phyloP scores from a whole-genome alignment of 768 basidiomycete genomes.

The Lentinus tigrinus region DNA sequence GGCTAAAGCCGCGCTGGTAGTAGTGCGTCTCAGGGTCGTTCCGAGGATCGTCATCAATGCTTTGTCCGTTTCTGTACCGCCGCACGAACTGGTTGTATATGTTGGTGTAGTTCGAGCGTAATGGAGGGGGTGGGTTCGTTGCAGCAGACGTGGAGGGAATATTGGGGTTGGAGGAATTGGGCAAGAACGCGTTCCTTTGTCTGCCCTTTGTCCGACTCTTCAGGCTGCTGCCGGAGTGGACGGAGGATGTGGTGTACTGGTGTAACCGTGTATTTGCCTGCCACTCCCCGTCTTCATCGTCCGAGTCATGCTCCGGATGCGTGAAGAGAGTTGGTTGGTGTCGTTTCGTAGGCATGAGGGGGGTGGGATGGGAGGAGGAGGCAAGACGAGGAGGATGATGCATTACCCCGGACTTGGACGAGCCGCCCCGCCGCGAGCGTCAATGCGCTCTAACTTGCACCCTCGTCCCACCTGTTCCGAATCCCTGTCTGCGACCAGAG shows the following conservation, averaged over 20 bases:
- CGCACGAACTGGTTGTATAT: slow-evolving; percentile 80
- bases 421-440: background rate
- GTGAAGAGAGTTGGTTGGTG: slow-evolving; percentile 71
- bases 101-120: slow-evolving; percentile 48
- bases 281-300: slow-evolving; percentile 50
- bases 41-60: slow-evolving; percentile 63
- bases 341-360: slow-evolving; percentile 39
- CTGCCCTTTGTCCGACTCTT: slow-evolving; percentile 29
- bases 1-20: slow-evolving; percentile 69
- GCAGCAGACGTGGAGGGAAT: slow-evolving; percentile 30
- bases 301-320: slow-evolving; percentile 55
- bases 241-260: slow-evolving; percentile 22
- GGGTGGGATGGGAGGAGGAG: slow-evolving; percentile 1
- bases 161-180: slow-evolving; percentile 27
- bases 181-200: slow-evolving; percentile 30
- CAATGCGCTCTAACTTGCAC: background rate
- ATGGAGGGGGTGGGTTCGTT: slow-evolving; percentile 26
- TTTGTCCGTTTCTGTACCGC: slow-evolving; percentile 67
- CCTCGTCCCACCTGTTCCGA: background rate
- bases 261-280: slow-evolving; percentile 27
- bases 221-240: slow-evolving; percentile 21
- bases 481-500: background rate
- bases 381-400: slow-evolving; percentile 1
- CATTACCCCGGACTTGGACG: background rate
- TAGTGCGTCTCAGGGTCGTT: slow-evolving; percentile 85